Conservation (phyloP, 2,329 filamentous ascomycete species). For the Mycogone perniciosa region DNA sequence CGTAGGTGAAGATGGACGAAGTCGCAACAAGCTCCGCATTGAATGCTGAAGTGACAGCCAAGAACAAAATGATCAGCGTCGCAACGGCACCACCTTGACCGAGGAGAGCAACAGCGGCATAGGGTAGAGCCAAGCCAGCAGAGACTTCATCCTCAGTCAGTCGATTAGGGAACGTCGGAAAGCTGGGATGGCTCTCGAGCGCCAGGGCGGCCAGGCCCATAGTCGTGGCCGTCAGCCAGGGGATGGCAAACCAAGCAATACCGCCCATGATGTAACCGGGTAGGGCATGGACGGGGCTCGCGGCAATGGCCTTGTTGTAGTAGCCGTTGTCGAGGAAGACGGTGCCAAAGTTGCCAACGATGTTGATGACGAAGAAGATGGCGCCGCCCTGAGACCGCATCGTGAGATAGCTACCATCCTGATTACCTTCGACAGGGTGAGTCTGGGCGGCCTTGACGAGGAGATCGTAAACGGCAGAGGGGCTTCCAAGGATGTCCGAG, state of each 20-base stretch:
- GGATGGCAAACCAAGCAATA: conserved; percentile 86
- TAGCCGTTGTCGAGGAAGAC: conserved; percentile 86
- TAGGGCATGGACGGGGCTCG: conserved; percentile 75
- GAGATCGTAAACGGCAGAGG: conserved; percentile 70
- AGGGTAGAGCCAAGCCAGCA: conserved; percentile 77
- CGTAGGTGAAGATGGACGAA: conserved; percentile 80
- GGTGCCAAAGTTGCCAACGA: conserved; percentile 73
- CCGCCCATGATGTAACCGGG: conserved; percentile 86
- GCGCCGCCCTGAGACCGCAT: conserved; percentile 68
- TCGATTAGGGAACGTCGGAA: conserved; percentile 66
- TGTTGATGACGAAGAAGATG: conserved; percentile 89
- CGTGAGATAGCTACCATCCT: conserved; percentile 75
- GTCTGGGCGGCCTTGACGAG: conserved; percentile 59
- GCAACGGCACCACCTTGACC: conserved; percentile 75
- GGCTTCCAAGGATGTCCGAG: conserved; percentile 65
- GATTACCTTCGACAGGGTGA: conserved; percentile 76
- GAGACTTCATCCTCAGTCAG: conserved; percentile 70
- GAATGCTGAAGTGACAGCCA: conserved; percentile 81
- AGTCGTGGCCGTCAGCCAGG: conserved; percentile 82
- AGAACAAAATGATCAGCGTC: conserved; percentile 76
- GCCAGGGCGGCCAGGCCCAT: conserved; percentile 79
- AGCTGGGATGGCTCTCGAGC: conserved; percentile 64
- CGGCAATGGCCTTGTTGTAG: conserved; percentile 91
- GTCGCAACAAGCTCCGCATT: conserved; percentile 82
- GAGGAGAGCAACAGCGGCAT: conserved; percentile 75